phyloP scores from a whole-genome alignment of 306 rosid species.

The Vicia sativa region DNA sequence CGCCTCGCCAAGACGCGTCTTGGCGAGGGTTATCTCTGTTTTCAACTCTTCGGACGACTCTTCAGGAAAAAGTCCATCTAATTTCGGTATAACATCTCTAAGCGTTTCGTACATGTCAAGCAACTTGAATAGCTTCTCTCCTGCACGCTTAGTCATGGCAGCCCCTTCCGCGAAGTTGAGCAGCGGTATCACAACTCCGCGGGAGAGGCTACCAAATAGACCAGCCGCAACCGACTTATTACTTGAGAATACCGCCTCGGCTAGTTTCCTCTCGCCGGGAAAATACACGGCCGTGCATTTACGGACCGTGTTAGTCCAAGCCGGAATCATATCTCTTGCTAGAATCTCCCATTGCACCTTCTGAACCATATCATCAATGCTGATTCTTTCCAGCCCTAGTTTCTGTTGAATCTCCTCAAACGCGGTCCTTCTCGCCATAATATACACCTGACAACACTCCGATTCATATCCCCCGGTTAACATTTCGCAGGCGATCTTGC shows the following conservation, averaged over 20 bases:
- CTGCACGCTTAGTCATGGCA: conserved; percentile 59
- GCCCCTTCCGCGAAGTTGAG: conserved; percentile 64
- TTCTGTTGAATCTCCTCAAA: conserved; percentile 48
- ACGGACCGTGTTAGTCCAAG: conserved; percentile 54
- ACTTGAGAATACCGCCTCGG: conserved; percentile 39
- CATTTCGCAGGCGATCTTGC: conserved; percentile 52
- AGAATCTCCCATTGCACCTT: conserved; percentile 59
- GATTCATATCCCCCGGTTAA: conserved; percentile 47
- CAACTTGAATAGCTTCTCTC: conserved; percentile 64
- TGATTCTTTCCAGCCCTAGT: conserved; percentile 52
- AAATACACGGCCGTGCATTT: conserved; percentile 43
- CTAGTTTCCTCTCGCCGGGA: conserved; percentile 49
- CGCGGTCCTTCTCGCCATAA: conserved; percentile 43
- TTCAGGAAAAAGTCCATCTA: conserved; percentile 42
- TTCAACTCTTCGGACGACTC: conserved; percentile 45
- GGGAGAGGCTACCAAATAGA: conserved; percentile 51
- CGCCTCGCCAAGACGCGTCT: conserved; percentile 51
- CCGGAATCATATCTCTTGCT: conserved; percentile 56
- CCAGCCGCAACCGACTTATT: conserved; percentile 16
- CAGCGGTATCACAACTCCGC: conserved; percentile 50
- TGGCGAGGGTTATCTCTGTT: conserved; percentile 47
- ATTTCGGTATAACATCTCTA: conserved; percentile 40
- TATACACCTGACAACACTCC: conserved; percentile 60
- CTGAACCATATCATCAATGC: conserved; percentile 64
- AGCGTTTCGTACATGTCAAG: conserved; percentile 69